Evolutionary conservation across 1,284 basidiomycete species (phyloP).

Genomic region (Ustilago loliicola): DNA sequence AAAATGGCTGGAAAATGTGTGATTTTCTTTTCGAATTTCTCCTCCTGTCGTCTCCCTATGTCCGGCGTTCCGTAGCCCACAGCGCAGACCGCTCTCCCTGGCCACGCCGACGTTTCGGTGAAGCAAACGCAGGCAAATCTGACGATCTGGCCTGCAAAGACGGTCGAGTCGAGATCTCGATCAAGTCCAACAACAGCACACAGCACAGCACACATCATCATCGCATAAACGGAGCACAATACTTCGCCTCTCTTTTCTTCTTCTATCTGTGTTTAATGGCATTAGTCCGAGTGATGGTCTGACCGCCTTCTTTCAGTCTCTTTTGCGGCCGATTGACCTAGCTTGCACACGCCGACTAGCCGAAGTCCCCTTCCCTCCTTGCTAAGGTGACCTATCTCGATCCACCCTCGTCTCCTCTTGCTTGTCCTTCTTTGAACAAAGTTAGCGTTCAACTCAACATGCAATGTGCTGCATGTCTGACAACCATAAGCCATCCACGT

Average conservation of each 20-base stretch:
- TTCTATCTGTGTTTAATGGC: no score
- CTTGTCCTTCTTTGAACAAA: neutral
- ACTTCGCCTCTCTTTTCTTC: neutral
- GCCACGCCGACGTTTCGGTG: constrained; percentile 7
- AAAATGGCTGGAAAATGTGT: neutral
- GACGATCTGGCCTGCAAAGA: constrained; percentile 11
- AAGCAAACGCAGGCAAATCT: constrained; percentile 4
- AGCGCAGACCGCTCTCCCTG: neutral
- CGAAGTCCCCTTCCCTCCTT: neutral
- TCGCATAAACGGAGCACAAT: neutral
- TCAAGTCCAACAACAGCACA: neutral
- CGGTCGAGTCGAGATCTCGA: neutral
- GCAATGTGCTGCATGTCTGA: neutral
- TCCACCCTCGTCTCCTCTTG: neutral
- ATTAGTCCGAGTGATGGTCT: constrained; percentile 8
- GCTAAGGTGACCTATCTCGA: neutral
- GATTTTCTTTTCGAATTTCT: constrained; percentile 2
- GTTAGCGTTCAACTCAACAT: neutral
- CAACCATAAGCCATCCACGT: neutral
- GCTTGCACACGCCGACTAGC: neutral
- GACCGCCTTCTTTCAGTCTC: neutral
- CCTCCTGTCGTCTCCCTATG: neutral
- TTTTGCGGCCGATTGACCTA: neutral
- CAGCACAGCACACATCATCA: neutral
- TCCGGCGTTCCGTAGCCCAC: constrained; percentile 3